Base-by-base conservation (phyloP, 2,329 filamentous ascomycete species). In the Cladosporium cucumerinum region DNA sequence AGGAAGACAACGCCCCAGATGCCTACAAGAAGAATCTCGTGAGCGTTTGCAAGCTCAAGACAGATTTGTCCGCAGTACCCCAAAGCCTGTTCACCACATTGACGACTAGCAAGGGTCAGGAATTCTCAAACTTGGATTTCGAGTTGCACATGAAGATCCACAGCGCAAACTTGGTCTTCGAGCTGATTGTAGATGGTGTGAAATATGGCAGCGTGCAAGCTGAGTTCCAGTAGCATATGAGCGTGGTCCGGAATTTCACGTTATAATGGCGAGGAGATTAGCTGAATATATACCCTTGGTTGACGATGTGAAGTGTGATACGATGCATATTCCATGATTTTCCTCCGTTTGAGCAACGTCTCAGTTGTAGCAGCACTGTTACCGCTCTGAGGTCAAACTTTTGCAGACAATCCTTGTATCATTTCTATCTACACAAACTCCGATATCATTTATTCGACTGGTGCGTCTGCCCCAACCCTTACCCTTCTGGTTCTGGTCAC, bases 121-220 rank as follows among this genome's bases (percentile, higher is more conserved):
- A 92, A 77, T 94, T 93, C 77, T 89, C 92, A 70, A 93, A 92
- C 68, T 79, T 94, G 32, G 89, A 93, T 73, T 93, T 93, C 66
- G 91, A 89, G 12, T 84, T 93, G 6, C 90, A 93, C 79, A 92
- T 94, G 89, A 88, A 89, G 69, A 90, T 93, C 51, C 88, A 92
- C 73, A 91, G 88, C 71, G 90, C 90, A 0, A 89, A 89, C 1
- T 71, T 93, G 65, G 86, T 89, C 2, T 93, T 93, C 76, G 90
- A 93, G 78, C 78, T 93, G 61, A 90, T 90, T 77, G 90, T 93
- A 14, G 90, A 93, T 72, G 90, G 89, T 0, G 86, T 91, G 18
- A 82, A 89, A 68, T 93, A 93, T 76, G 91, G 90, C 10, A 82
- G 87, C 66, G 91, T 93, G 1, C 87, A 91, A 73, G 90, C 90